Evolutionary conservation across 2,329 filamentous ascomycete genomes (phyloP), one percentile per base, ranked within the genome.

Genomic region (Penicillium sp.): DNA sequence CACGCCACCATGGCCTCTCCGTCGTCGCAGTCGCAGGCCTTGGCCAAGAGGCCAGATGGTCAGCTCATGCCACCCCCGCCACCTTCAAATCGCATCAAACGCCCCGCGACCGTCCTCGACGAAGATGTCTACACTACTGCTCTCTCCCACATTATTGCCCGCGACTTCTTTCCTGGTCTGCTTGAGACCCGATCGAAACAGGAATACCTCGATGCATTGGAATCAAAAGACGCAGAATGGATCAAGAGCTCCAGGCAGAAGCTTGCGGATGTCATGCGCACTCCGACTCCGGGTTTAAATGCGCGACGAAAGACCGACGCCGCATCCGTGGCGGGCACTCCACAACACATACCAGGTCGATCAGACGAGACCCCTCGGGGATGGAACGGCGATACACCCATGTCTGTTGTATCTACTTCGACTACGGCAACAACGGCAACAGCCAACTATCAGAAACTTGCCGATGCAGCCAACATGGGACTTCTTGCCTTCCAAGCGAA

Each of bases 81-180:
- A 4, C 83, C 86, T 0, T 81, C 87, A 43, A 98, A 96, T 74
- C 89, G 91, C 57, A 96, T 97, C 70, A 97, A 97, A 76, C 85
- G 95, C 52, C 95, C 95, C 0, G 87, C 88, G 60, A 90, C 89
- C 60, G 87, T 97, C 27, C 84, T 99, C 27, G 91, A 96, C 73
- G 95, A 99, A 80, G 93, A 99, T 65, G 87, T 89, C 52, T 99
- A 99, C 75, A 95, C 91, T 2, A 87, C 92, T 56, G 90, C 90
- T 1, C 82, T 99, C 27, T 96, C 93, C 0, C 89, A 95, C 65
- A 98, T 99, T 70, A 96, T 99, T 61, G 91, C 91, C 10, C 87
- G 95, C 63, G 95, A 99, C 80, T 99, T 96, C 80, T 99, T 98
- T 69, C 95, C 95, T 0, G 95, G 93, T 0, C 82, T 99, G 0